Base-by-base conservation (phyloP, 768 basidiomycete genomes). In the Brasilioporus rufonigricans region DNA sequence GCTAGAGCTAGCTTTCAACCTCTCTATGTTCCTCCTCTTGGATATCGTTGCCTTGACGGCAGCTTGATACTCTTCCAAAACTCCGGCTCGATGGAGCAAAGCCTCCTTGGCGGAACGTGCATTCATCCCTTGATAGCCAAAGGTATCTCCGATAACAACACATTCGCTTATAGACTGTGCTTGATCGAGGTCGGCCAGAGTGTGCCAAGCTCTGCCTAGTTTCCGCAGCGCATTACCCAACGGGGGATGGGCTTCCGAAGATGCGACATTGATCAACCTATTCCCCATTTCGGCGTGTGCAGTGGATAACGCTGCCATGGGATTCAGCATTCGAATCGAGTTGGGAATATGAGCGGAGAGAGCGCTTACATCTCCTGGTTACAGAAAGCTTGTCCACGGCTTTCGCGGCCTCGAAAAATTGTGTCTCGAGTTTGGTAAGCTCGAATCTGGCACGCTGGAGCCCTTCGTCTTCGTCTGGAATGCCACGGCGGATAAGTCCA, bases 31-130 rank as follows among this genome's bases (percentile, higher is more conserved):
- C 29, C 95, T 78, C 35, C 95, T 84, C 71, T 98, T 98, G 21
- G 89, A 91, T 61, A 98, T 97, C 11, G 93, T 89, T 12, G 85
- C 83, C 69, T 98, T 98, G 23, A 93, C 93, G 2, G 96, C 95
- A 10, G 86, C 79, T 58, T 97, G 94, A 55, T 95, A 92, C 70
- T 98, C 97, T 65, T 98, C 96, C 56, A 98, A 75, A 11, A 97
- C 92, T 9, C 84, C 83, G 0, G 93, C 91, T 11, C 97, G 86
- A 77, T 94, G 92, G 50, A 85, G 81, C 10, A 98, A 73, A 0
- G 97, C 95, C 70, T 96, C 93, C 70, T 97, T 98, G 2, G 97
- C 97, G 19, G 95, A 92, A 43, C 89, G 82, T n/a, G 97, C 93
- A 65, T 99, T 98, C 74, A 95, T 79, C 19, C 94, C 91, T 71